Evolutionary conservation across 2,329 filamentous ascomycete species (phyloP), one percentile per base, ranked within the genome.

Genomic region (Aspergillus fumigatus): DNA sequence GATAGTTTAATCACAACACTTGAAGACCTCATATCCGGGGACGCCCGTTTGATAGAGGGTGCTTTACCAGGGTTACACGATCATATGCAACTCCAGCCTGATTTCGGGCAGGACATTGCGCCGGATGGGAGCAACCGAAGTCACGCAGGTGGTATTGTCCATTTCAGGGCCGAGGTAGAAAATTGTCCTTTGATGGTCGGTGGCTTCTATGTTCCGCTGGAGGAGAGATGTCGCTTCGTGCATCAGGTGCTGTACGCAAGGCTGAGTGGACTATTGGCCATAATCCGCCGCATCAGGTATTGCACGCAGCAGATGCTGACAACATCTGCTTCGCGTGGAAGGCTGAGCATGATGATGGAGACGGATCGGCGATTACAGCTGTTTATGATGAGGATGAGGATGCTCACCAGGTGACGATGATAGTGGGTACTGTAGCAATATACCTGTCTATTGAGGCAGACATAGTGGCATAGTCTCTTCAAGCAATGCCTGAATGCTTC

Each of bases 281-380:
- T 62, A 1, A 61, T 72, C 32, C 63, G 65, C 8, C 63, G 63
- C 0, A 71, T 73, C 43, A 60, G 62, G 11, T 49, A 57, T 3
- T 69, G 63, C 41, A 66, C 64, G 48, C 66, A 70, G 49, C 62
- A 69, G 38, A 55, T 63, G 25, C 45, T 66, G 27, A 50, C 60
- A 2, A 53, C 55, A 2, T 61, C 63, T 0, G 58, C 62, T 3
- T 63, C 67, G 3, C 53, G 56, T 2, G 69, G 68, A 9, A 61
- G 63, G 27, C 35, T 69, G 40, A 52, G 64, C 4, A 69, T 73
- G 68, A 69, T 70, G 23, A 65, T 65, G 57, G 70, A 70, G 51
- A 72, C 66, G 6, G 68, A 72, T 57, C 59, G 62, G 41, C 59
- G 67, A 43, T 49, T 73, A 52, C 67, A 67, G 52, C 40, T 67